These are phyloP conservation scores for Leucogyrophana mollusca DNA, from an alignment of 768 basidiomycete species.

Conservation along the genomic window DNA sequence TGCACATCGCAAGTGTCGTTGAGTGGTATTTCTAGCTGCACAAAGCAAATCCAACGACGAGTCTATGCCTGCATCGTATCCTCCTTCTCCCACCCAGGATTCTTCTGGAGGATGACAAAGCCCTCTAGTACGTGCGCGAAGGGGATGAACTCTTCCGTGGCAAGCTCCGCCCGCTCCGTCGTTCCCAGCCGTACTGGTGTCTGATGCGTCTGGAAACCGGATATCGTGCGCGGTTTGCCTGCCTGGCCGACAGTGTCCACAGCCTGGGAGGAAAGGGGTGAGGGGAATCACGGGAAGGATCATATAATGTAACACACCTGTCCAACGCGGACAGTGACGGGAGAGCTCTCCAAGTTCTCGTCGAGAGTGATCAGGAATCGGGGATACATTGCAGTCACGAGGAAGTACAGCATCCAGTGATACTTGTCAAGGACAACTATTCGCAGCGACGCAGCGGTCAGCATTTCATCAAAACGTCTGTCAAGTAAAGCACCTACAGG, in stretches of 20 bases:
- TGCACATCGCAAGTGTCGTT: too few relatives aligned
- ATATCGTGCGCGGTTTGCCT: constrained; percentile 94
- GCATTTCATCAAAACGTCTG: background rate
- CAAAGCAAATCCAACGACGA: background rate
- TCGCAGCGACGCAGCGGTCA: background rate
- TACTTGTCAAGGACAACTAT: constrained; percentile 90
- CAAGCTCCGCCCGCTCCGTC: constrained; percentile 92
- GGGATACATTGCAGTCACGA: constrained; percentile 96
- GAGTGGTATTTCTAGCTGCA: too few relatives aligned
- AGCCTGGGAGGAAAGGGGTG: constrained; percentile 48
- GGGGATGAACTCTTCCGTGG: constrained; percentile 95
- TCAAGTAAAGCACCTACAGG: constrained; percentile 59
- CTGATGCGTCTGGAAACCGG: constrained; percentile 97
- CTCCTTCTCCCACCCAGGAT: constrained; percentile 85
- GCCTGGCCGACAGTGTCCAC: constrained; percentile 98
- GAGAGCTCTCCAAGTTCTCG: constrained; percentile 81
- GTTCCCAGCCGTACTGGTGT: constrained; percentile 95
- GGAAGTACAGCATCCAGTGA: constrained; percentile 99
- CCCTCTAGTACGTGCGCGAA: constrained; percentile 91
- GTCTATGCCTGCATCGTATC: constrained; percentile 77
- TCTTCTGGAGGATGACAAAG: constrained; percentile 89
- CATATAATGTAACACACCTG: constrained; percentile 49
- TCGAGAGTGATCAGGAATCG: constrained; percentile 97
- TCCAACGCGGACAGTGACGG: constrained; percentile 94
- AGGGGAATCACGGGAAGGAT: constrained; percentile 4